Base-by-base conservation (phyloP, 345 rosid genomes). In the Lepidium sativum region DNA sequence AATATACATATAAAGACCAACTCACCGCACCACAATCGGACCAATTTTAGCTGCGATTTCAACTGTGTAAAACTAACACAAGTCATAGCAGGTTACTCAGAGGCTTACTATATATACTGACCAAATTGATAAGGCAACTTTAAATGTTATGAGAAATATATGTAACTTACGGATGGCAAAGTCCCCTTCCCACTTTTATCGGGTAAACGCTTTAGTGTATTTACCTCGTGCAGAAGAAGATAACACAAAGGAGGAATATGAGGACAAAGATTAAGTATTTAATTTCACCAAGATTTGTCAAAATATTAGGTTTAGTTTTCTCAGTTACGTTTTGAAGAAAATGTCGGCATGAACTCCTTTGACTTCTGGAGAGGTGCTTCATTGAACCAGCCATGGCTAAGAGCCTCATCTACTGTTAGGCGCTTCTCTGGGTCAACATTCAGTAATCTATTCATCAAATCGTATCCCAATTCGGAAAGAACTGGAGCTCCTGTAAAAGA, bases 381-480 rank as follows among this genome's bases (percentile, higher is more conserved):
- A 14, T 1, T 53, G 75, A 91, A 92, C 96, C 96, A 92, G 8
- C 78, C 74, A 69, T 92, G 98, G 70, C 81, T 79, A 41, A 88
- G 82, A 14, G 98, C 96, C 40, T 61, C 92, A 40, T 81, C 92
- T 15, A 71, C 98, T 37, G 96, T 81, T 66, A 92, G 77, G 33
- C 98, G 79, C 98, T 79, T 81, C 70, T 80, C 84, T 20, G 96
- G 96, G 54, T 88, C 89, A 60, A 74, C 81, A 11, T 77, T 78
- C 48, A 92, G 67, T 79, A 92, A 86, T 40, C 68, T 79, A 70
- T 76, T 89, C 71, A 92, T 65, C 75, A 89, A 77, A 79, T 92
- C 95, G 29, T 81, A 89, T 57, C 98, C 98, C 16, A 67, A 69
- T 42, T 87, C 98, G 16, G 96, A 89, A 33, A 92, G 92, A 60